Percentiles rank a stretch among this genome's conserved stretches.
phyloP scores from a whole-genome alignment of 1,139 yeast genomes.

The Arxiozyma heterogenica region DNA sequence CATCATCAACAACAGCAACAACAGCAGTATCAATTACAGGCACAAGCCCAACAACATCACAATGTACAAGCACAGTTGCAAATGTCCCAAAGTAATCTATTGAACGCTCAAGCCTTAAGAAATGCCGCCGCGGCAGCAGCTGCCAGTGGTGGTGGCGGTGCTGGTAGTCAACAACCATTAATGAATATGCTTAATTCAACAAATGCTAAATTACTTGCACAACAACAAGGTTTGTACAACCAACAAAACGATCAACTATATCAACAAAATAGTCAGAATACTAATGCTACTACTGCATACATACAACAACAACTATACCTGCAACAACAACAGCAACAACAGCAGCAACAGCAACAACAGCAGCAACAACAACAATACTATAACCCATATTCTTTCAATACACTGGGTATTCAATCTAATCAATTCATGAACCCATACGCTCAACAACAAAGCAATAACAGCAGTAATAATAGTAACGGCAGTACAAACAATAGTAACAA shows the following conservation, averaged over 20 bases:
- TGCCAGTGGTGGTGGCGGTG: no score
- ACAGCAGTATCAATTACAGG: no score
- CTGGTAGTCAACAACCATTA: not conserved
- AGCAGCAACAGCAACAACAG: constrained; percentile 5
- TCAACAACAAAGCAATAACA: not conserved
- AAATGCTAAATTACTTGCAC: not conserved
- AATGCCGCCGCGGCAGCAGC: not conserved
- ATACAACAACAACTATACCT: constrained; percentile 10
- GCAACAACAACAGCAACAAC: constrained; percentile 7
- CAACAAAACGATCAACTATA: not conserved
- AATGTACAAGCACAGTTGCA: not conserved
- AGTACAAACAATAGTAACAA: not conserved
- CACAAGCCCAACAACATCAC: not conserved
- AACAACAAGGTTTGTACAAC: not conserved
- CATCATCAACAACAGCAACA: not conserved
- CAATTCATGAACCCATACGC: constrained; percentile 1
- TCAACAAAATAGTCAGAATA: not conserved
- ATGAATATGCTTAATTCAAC: not conserved
- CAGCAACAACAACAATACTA: constrained; percentile 8
- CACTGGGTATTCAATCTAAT: not conserved
- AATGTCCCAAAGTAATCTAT: not conserved
- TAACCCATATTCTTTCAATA: not conserved
- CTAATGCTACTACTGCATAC: not conserved
- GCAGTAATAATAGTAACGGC: not conserved
- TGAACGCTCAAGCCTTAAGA: not conserved